Percentiles rank a stretch among this genome's conserved stretches.
These are phyloP conservation scores for Calonectria ilicicola DNA, from an alignment of 2,329 filamentous ascomycete genomes.

Conservation along the genomic window DNA sequence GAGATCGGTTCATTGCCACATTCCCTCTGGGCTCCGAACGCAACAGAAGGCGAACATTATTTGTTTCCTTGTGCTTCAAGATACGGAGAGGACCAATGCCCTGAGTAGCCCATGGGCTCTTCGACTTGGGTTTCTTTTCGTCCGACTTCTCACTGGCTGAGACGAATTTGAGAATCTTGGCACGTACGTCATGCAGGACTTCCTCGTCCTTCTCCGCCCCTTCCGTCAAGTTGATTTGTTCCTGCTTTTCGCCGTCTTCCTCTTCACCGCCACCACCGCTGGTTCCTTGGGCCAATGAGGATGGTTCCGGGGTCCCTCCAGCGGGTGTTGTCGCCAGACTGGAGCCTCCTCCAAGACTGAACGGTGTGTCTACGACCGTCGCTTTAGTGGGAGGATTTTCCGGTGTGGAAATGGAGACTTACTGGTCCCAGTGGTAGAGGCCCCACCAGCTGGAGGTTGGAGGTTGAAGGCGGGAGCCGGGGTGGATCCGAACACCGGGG, in stretches of 20 bases:
- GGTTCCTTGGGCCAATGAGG: slow-evolving; percentile 58
- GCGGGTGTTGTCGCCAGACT: slow-evolving; percentile 72
- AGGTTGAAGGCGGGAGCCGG: slow-evolving; percentile 53
- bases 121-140: slow-evolving; percentile 58
- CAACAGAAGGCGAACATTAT: slow-evolving; percentile 75
- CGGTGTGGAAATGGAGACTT: slow-evolving; percentile 56
- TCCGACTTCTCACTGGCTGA: slow-evolving; percentile 61
- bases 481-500: slow-evolving; percentile 49
- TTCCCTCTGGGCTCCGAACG: slow-evolving; percentile 82
- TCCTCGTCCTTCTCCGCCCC: slow-evolving; percentile 79
- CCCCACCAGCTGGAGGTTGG: slow-evolving; percentile 56
- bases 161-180: slow-evolving; percentile 75
- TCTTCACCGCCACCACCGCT: slow-evolving; percentile 52
- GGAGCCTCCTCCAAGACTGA: slow-evolving; percentile 69
- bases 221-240: slow-evolving; percentile 77
- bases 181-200: slow-evolving; percentile 75
- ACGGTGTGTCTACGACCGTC: slow-evolving; percentile 64
- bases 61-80: slow-evolving; percentile 78
- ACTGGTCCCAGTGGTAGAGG: slow-evolving; percentile 60
- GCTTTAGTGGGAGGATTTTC: slow-evolving; percentile 61
- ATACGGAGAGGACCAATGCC: slow-evolving; percentile 80
- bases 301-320: slow-evolving; percentile 69
- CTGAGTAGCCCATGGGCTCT: slow-evolving; percentile 74
- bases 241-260: slow-evolving; percentile 70
- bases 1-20: slow-evolving; percentile 76